A percentile compares a stretch with the other conserved stretches of the same genome.
Evolutionary conservation across 768 basidiomycete species (phyloP).

Genomic region (Psilocybe azurescens): DNA sequence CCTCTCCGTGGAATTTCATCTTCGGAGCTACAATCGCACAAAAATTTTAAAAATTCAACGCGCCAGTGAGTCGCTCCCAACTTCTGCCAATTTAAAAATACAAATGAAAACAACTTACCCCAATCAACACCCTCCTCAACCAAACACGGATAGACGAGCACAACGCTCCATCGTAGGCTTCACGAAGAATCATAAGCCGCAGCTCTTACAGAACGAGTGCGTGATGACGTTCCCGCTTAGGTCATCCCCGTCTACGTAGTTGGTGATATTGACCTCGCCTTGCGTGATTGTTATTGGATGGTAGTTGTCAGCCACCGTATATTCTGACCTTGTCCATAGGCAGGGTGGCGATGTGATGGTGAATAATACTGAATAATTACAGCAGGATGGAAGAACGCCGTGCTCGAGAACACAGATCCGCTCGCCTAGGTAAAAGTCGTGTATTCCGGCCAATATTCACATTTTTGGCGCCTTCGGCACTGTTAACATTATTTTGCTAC

Average conservation of each 20-base stretch:
- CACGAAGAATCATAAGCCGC: conserved; percentile 33
- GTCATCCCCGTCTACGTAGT: conserved; percentile 31
- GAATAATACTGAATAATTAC: too few species aligned
- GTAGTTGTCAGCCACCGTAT: too few species aligned
- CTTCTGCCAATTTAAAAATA: too few species aligned
- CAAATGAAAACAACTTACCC: conserved; percentile 21
- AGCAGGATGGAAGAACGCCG: too few species aligned
- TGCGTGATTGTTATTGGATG: conserved; percentile 29
- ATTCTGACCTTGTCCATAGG: too few species aligned
- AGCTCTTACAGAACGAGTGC: conserved; percentile 35
- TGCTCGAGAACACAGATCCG: too few species aligned
- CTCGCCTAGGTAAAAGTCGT: too few species aligned
- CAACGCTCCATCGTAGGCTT: conserved; percentile 24
- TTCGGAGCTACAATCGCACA: conserved; percentile 21
- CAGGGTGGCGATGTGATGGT: too few species aligned
- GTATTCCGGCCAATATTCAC: too few species aligned
- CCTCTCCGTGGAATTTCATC: conserved; percentile 19
- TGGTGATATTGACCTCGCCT: conserved; percentile 27
- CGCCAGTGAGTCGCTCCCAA: too few species aligned
- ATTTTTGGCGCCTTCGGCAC: too few species aligned
- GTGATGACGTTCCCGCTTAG: conserved; percentile 29
- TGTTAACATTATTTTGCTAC: too few species aligned
- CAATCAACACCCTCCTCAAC: conserved; percentile 28
- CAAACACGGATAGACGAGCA: conserved; percentile 27
- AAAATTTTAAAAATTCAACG: not conserved